These are phyloP conservation scores for Colletotrichum agaves DNA, from an alignment of 2,329 filamentous ascomycete genomes.

Conservation along the genomic window DNA sequence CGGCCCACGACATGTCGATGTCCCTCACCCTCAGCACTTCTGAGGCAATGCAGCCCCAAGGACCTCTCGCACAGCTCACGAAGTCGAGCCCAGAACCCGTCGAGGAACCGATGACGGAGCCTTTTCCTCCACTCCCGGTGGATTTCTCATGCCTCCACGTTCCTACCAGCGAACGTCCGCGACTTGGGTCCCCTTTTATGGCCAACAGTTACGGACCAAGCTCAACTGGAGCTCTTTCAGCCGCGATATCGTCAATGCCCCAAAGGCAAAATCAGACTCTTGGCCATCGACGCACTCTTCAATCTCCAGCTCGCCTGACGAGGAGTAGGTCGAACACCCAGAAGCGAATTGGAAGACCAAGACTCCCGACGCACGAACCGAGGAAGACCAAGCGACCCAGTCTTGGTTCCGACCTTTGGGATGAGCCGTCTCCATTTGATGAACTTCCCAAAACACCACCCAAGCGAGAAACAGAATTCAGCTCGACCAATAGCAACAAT, in stretches of 20 bases:
- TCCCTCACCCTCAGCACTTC: constrained; percentile 72
- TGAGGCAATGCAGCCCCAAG: constrained; percentile 71
- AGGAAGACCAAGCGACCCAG: constrained; percentile 63
- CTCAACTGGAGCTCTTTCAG: constrained; percentile 61
- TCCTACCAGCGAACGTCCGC: constrained; percentile 44
- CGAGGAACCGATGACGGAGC: constrained; percentile 37
- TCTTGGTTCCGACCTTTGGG: constrained; percentile 65
- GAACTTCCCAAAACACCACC: constrained; percentile 39
- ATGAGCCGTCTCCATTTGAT: constrained; percentile 51
- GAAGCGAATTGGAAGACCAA: constrained; percentile 59
- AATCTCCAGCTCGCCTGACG: constrained; percentile 63
- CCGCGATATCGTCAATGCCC: constrained; percentile 49
- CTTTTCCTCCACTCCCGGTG: constrained; percentile 21
- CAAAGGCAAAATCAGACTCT: constrained; percentile 59
- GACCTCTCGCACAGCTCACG: constrained; percentile 70
- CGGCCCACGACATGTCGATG: constrained; percentile 69
- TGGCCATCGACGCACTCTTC: constrained; percentile 60
- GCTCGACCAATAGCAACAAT: constrained; percentile 47
- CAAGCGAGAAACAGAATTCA: constrained; percentile 45
- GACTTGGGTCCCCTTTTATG: constrained; percentile 66
- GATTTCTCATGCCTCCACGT: constrained; percentile 36
- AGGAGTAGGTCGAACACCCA: constrained; percentile 64
- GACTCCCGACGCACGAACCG: constrained; percentile 57
- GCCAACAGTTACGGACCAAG: constrained; percentile 71
- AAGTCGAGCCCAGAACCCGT: constrained; percentile 50